Base-by-base conservation (phyloP, 257 asterid species). In the Agastache rugosa region DNA sequence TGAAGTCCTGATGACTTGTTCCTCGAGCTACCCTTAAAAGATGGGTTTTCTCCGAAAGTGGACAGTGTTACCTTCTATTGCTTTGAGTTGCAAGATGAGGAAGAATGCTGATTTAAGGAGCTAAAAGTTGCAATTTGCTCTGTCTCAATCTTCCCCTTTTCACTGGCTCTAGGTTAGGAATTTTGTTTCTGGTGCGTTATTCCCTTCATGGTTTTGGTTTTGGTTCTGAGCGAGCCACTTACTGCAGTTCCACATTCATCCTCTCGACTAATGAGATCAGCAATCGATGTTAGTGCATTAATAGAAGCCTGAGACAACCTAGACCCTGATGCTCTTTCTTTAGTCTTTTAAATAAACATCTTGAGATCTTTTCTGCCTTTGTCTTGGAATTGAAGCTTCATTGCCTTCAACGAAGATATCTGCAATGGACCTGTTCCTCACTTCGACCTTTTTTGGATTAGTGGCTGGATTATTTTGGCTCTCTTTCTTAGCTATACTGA, bases 1-100 rank as follows among this genome's bases (percentile, higher is more conserved):
- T 54, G 79, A 72, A 16, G 63, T 79, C 64, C 80, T 76, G 87
- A 55, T 79, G 82, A 71, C 58, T 61, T 71, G 72, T 71, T 51
- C 41, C 54, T 62, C 6, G 66, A 54, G 37, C 67, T n/a, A 39
- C 58, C 67, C 74, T 25, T 60, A 68, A 37, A 63, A 63, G 71
- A 62, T 69, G 39, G 55, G 64, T 69, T 48, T 51, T 62, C 56
- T 34, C 15, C 20, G 45, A 17, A 53, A 66, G 44, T 54, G 78
- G 62, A 17, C 6, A 41, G 19, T 74, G 64, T 23, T 39, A 10
- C 17, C 22, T 47, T 68, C 39, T 75, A n/a, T 74, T 39, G 27
- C 22, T 29, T 35, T 41, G 67, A 41, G 62, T 47, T 48, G 63
- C 42, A 56, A 31, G 56, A 34, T 76, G 50, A 10, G 72, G 56